Evolutionary conservation across 2,329 filamentous ascomycete genomes (phyloP).

Genomic region (Pseudocercospora musae): DNA sequence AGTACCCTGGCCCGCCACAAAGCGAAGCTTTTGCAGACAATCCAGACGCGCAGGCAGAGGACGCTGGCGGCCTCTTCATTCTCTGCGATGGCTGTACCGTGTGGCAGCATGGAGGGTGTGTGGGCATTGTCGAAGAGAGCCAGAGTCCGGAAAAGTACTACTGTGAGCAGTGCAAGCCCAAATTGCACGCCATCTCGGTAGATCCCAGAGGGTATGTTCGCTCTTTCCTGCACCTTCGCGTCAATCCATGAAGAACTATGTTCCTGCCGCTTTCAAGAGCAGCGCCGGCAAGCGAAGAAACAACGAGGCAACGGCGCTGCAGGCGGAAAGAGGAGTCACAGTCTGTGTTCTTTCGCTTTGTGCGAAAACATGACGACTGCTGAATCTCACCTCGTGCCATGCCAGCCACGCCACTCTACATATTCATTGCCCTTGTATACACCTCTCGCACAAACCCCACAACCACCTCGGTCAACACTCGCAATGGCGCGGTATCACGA

Average conservation of each 20-base stretch:
- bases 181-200: constrained; percentile 79
- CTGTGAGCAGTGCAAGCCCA: constrained; percentile 90
- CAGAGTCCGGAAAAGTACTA: constrained; percentile 96
- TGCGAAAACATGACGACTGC: background rate
- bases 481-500: constrained; percentile 31
- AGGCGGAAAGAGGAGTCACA: background rate
- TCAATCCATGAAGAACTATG: background rate
- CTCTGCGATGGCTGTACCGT: constrained; percentile 98
- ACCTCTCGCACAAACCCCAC: background rate
- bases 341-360: constrained; percentile 3
- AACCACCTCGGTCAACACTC: background rate
- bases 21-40: constrained; percentile 46
- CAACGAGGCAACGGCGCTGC: background rate
- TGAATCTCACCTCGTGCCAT: background rate
- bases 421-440: constrained; percentile 1
- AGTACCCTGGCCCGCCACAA: constrained; percentile 81
- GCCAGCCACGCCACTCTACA: background rate
- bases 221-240: constrained; percentile 17
- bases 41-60: constrained; percentile 65
- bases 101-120: constrained; percentile 97
- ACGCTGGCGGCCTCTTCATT: constrained; percentile 91
- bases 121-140: constrained; percentile 92
- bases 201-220: constrained; percentile 78
- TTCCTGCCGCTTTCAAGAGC: background rate
- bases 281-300: background rate